phyloP scores from a whole-genome alignment of 108 stramenopile genomes.

The Epithemia pelagica region DNA sequence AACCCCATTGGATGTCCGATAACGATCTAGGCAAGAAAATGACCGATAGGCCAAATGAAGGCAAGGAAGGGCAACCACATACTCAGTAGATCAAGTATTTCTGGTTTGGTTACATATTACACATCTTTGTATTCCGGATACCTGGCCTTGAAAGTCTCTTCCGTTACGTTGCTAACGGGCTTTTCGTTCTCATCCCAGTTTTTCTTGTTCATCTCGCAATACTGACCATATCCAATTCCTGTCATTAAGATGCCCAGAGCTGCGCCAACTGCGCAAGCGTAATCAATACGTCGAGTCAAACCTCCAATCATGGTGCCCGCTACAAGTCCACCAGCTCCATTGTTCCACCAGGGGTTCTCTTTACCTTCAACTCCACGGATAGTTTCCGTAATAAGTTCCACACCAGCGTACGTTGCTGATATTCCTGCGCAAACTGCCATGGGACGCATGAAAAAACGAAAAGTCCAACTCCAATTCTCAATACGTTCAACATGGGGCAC shows the following conservation, averaged over 20 bases:
- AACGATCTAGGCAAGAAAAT: too few relatives aligned
- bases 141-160: conserved; percentile 40
- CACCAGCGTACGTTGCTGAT: not conserved
- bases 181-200: not conserved
- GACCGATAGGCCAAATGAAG: too few relatives aligned
- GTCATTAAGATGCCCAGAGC: conserved; percentile 38
- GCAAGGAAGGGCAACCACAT: too few relatives aligned
- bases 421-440: not conserved
- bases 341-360: conserved; percentile 33
- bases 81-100: too few relatives aligned
- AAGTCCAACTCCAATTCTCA: not conserved
- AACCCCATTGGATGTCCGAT: too few relatives aligned
- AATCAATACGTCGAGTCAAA: conserved; percentile 37
- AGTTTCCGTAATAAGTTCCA: not conserved
- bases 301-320: conserved; percentile 30
- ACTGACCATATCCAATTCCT: conserved; percentile 29
- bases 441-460: not conserved
- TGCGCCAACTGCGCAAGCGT: conserved; percentile 22
- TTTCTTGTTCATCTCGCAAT: not conserved
- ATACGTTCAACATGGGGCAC: not conserved
- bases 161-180: conserved; percentile 2
- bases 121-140: conserved; percentile 45
- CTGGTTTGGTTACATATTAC: too few relatives aligned
- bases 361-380: conserved; percentile 1
- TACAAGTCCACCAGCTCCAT: conserved; percentile 26